phyloP scores from a whole-genome alignment of 2,329 filamentous ascomycete species.

The Alternaria brassicicola region DNA sequence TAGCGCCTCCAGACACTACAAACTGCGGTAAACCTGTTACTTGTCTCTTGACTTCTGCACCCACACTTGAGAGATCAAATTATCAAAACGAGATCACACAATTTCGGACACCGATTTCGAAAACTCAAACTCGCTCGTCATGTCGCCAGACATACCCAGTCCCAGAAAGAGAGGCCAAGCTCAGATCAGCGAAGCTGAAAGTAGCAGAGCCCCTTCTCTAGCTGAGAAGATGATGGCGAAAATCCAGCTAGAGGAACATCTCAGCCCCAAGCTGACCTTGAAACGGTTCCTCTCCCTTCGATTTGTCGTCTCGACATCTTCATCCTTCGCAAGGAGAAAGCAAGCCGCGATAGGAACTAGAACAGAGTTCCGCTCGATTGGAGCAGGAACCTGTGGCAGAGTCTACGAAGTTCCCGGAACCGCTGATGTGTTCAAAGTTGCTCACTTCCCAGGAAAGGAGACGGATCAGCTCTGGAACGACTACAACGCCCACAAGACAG shows the following conservation, averaged over 20 bases:
- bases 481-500: neutral
- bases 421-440: slow-evolving; percentile 5
- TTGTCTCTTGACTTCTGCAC: neutral
- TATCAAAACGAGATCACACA: neutral
- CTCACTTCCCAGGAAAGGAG: neutral
- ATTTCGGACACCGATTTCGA: neutral
- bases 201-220: neutral
- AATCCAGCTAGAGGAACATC: slow-evolving; percentile 3
- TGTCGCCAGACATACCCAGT: neutral
- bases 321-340: slow-evolving; percentile 1
- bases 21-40: neutral
- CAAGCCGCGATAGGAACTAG: neutral
- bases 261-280: slow-evolving; percentile 2
- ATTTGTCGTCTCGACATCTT: neutral
- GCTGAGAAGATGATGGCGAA: neutral
- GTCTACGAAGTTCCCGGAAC: slow-evolving; percentile 4
- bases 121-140: neutral
- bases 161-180: neutral
- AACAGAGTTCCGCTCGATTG: neutral
- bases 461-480: slow-evolving; percentile 17
- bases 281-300: slow-evolving; percentile 2
- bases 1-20: neutral
- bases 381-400: slow-evolving; percentile 9
- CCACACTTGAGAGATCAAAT: neutral
- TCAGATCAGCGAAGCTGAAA: neutral